phyloP scores from a whole-genome alignment of 305 asterid species.

The Ilex paraguariensis region DNA sequence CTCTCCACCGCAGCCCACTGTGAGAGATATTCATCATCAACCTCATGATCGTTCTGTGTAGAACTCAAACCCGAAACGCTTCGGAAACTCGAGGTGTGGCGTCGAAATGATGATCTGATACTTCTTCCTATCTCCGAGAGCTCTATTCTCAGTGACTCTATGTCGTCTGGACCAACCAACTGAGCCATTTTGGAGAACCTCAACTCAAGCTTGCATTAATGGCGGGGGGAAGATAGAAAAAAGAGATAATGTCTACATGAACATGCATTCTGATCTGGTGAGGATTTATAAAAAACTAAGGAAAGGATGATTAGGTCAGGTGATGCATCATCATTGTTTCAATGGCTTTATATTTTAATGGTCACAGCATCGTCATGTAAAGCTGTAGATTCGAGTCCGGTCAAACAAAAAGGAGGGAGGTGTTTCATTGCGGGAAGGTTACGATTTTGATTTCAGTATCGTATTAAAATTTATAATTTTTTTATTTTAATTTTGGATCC shows the following conservation, averaged over 20 bases:
- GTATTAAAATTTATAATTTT: too few species aligned
- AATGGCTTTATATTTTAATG: too few species aligned
- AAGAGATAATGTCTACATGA: background rate
- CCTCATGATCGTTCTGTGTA: slow-evolving; percentile 24
- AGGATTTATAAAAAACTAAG: too few species aligned
- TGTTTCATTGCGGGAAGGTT: too few species aligned
- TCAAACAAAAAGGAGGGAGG: too few species aligned
- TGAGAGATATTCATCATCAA: slow-evolving; percentile 39
- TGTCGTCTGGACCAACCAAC: slow-evolving; percentile 45
- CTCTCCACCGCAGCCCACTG: slow-evolving; percentile 67
- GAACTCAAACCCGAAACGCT: background rate
- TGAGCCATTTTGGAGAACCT: slow-evolving; percentile 37
- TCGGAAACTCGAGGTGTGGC: slow-evolving; percentile 24
- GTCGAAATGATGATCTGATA: slow-evolving; percentile 39
- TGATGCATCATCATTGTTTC: too few species aligned
- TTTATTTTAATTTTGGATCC: too few species aligned
- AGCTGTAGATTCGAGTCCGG: too few species aligned
- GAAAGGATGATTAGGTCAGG: too few species aligned
- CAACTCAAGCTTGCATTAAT: background rate
- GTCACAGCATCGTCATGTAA: too few species aligned
- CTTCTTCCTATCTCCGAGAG: slow-evolving; percentile 45
- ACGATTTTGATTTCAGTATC: too few species aligned
- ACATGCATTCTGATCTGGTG: background rate
- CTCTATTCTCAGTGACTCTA: slow-evolving; percentile 43
- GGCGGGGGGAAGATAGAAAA: background rate